Base-by-base conservation (phyloP, 495 filamentous ascomycete genomes). In the Penicillium cataractarum region DNA sequence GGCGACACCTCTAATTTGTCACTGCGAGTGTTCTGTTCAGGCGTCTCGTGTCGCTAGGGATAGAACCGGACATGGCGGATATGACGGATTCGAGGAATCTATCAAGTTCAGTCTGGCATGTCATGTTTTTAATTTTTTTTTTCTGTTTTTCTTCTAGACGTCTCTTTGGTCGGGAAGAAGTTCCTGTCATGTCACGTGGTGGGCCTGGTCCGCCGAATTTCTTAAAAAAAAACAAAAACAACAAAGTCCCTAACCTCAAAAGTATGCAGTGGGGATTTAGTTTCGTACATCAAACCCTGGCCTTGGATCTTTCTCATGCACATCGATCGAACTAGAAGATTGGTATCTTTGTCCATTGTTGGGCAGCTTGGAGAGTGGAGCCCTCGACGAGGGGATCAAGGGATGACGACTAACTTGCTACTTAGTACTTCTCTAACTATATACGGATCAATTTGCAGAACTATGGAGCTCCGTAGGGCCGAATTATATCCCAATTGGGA, bases 1-100 rank as follows among this genome's bases (percentile, higher is more conserved):
- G 57, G 60, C 27, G 37, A 53, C 42, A 24, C 19, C 55, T 59
- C 50, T 55, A 57, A 66, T 63, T 66, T 66, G 64, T 66, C 60
- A 63, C 59, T 22, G 35, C 17, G 24, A 27, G 7, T 13, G 7
- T 27, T 21, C 40, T 49, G 21, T 44, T 44, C 19, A 44, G 22
- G 40, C 49, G 51, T 44, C 22, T 27, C 24, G 42, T 31, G 22
- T n/a, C n/a, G 42, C 37, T 22, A 55, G 62, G 51, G 50, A 42
- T 56, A 7, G 57, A 56, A 33, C 26, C 49, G 15, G 53, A 39
- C 55, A 58, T 51, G 57, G 26, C 44, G 19, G 44, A 37, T 10
- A 50, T 58, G 61, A 51, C 22, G 40, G 15, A 27, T 19, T 49
- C 21, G 52, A 56, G 24, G 56, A 49, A 50, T 58, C 31, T 32